Base-by-base conservation (phyloP, 2,329 filamentous ascomycete species). In the Torrubiella hemipterigena region DNA sequence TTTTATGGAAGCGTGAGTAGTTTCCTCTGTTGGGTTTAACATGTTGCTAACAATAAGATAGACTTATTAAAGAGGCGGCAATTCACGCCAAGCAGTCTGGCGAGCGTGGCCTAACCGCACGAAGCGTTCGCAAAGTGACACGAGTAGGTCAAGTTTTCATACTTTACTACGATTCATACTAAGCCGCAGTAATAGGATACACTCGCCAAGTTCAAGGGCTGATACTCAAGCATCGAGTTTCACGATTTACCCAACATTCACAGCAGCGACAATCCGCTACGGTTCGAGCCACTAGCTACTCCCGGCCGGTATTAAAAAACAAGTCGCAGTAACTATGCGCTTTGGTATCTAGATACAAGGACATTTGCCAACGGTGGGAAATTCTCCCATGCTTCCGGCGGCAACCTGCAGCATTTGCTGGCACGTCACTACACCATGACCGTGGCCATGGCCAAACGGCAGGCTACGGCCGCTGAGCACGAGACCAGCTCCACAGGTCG, bases 1-100 rank as follows among this genome's bases (percentile, higher is more conserved):
- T 2, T 93, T 93, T 44, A 78, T 93, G 70, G 68, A 76, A 49
- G 65, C 61, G 70, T 73, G 54, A 31, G 61, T 23, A n/a, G n/a
- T 16, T 7, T 19, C 9, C 8, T 16, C 23, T 15, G 11, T 12
- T 20, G 6, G 17, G 16, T 15, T 29, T 35, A 17, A 34, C 12
- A 11, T 24, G 4, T 17, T 40, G 15, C 27, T 23, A 31, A 5
- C 14, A 19, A 11, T 14, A 12, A 14, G 28, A 17, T 43, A 87
- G 82, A 26, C 63, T 93, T 31, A 69, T 93, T 52, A 84, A 81
- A 42, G 84, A 91, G 58, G 80, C 84, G 1, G 68, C 72, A 3
- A 89, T 89, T 38, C 72, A 77, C 45, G 75, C 81, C 30, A 85
- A 82, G 47, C 73, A 78, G 50, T 65, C 72, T 10, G 80, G 81